Percentiles rank a stretch among this genome's conserved stretches.
phyloP scores from a whole-genome alignment of 129 eudicot species.

The Arctium lappa region DNA sequence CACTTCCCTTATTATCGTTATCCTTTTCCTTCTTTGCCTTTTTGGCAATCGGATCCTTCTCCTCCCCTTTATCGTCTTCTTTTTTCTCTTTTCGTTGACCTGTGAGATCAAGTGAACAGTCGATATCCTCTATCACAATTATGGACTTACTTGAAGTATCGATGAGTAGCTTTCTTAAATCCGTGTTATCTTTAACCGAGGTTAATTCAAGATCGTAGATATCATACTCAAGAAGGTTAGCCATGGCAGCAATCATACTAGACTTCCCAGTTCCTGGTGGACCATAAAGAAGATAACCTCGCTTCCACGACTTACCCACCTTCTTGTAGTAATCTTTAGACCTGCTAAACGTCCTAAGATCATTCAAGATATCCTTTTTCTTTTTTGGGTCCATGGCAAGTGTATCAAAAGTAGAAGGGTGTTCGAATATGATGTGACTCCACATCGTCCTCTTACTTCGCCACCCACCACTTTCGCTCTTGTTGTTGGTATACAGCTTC shows the following conservation, averaged over 20 bases:
- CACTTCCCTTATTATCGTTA: no score
- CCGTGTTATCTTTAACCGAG: slow-evolving; percentile 33
- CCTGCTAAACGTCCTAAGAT: slow-evolving; percentile 23
- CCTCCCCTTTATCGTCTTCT: no score
- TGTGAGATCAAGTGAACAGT: slow-evolving; percentile 35
- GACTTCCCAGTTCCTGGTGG: slow-evolving; percentile 61
- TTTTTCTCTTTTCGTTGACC: no score
- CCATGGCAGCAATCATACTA: slow-evolving; percentile 56
- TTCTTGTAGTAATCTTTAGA: slow-evolving; percentile 38
- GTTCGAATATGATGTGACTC: slow-evolving; percentile 41
- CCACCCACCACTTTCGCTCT: background rate
- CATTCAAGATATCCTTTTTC: slow-evolving; percentile 37
- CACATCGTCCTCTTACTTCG: slow-evolving; percentile 22
- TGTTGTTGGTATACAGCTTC: slow-evolving; percentile 41
- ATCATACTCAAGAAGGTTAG: slow-evolving; percentile 41
- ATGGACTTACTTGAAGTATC: slow-evolving; percentile 42
- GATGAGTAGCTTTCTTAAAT: slow-evolving; percentile 37
- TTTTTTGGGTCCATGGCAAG: slow-evolving; percentile 44
- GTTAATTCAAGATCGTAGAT: slow-evolving; percentile 42
- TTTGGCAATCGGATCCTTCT: no score
- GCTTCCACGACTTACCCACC: slow-evolving; percentile 52
- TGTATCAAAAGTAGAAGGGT: slow-evolving; percentile 45
- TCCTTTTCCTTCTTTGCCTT: no score
- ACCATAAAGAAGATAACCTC: slow-evolving; percentile 50
- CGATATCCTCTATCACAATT: slow-evolving; percentile 50